Base-by-base conservation (phyloP, 2,329 filamentous ascomycete species). In the Fusarium lateritium region DNA sequence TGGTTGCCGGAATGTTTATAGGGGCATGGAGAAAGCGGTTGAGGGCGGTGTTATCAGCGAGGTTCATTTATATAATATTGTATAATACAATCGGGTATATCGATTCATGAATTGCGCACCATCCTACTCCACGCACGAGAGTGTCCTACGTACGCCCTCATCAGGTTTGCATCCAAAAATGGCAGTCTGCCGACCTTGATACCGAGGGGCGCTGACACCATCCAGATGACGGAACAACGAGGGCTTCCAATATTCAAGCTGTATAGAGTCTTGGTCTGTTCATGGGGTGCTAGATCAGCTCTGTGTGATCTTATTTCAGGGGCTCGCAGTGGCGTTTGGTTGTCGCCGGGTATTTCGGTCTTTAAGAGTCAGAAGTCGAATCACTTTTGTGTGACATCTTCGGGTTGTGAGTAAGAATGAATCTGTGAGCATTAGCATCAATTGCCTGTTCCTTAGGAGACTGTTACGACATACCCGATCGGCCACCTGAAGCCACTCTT, bases 401-500 rank as follows among this genome's bases (percentile, higher is more conserved):
- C 43, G 6, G 38, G n/a, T 7, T 33, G 14, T n/a, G 40, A 65
- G 33, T 73, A 74, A 13, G 69, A 72, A 47, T 74, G 66, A 47
- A 74, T 75, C 72, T 74, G 19, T 7, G 34, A 15, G 15, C 9
- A 45, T 74, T 21, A 74, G 62, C 39, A 57, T 28, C 14, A 5
- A 3, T 9, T 19, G 21, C 14, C 15, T 14, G 17, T 11, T 31
- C 17, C 19, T 13, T 15, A 6, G 24, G 36, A 6, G 13, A 21
- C 22, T 19, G 45, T 47, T 15, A 9, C n/a, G 22, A 15, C 85
- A 73, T 79, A 94, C 91, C 77, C 86, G 85, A 69, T 91, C 88
- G 13, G 94, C 88, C 77, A 94, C 88, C 13, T 84, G 83, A 59
- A 97, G 83, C 94, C 94, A 97, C 79, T 97, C 94, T 70, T 91